Evolutionary conservation across 2,329 filamentous ascomycete genomes (phyloP), one percentile per base, ranked within the genome.

Genomic region (Colletotrichum spinosum): DNA sequence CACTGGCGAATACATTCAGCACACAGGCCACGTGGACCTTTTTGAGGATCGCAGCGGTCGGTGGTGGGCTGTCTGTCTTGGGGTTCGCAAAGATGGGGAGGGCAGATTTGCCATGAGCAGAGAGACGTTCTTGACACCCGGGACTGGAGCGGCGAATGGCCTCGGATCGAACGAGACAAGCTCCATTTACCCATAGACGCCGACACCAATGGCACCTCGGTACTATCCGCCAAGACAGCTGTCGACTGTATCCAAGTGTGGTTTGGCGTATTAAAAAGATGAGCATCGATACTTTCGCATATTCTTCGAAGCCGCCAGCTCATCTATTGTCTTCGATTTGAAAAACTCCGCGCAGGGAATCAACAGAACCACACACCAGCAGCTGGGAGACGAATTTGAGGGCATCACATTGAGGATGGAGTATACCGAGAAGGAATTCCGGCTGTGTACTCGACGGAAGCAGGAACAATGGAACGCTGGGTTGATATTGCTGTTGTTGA

Each of bases 51-150:
- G 12, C 1, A 35, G 53, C 9, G 68, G 68, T 2, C 44, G 64
- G n/a, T 68, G 69, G 69, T 69, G 68, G 69, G 68, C 45, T 3
- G n/a, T 48, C 13, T 48, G 48, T 37, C 33, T 50, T 11, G 48
- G 10, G 6, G 12, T 50, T 3, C 45, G 45, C n/a, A 48, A 48
- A 17, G 45, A 48, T 12, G 3, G 2, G 7, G 45, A 48, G 2
- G 45, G 4, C 7, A 48, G 45, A 8, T 48, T 25, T 33, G 45
- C 45, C 1, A 48, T 48, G 15, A 12, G 45, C 17, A 48, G 48
- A 3, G 33, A 50, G 12, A 50, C 25, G 2, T 50, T 50, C 11
- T 34, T 50, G 8, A 50, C 25, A 1, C 6, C 13, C 11, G 45
- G 11, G 45, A 48, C 17, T 48, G 45, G 45, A 34, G 15, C 6